Evolutionary conservation across 768 basidiomycete species (phyloP).

Genomic region (Chiua virens): DNA sequence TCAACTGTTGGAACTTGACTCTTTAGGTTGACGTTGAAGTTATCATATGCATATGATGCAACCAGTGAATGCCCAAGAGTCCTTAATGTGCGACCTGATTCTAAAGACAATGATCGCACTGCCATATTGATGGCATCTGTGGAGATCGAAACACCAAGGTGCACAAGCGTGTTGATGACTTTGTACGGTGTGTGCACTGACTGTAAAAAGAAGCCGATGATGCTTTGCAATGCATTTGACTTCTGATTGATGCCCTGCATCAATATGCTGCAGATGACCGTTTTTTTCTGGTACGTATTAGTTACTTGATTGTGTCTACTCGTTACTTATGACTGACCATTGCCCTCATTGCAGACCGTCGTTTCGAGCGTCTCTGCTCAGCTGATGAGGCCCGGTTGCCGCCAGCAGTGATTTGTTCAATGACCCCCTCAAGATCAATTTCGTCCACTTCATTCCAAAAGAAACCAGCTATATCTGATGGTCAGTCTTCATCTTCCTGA

Average conservation of each 20-base stretch:
- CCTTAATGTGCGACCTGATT: background rate
- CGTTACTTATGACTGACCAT: too few relatives aligned
- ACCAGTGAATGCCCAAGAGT: background rate
- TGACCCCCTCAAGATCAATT: too few relatives aligned
- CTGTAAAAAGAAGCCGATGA: background rate
- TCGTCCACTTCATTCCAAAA: too few relatives aligned
- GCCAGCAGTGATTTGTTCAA: too few relatives aligned
- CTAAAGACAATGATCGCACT: background rate
- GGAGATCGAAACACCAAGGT: background rate
- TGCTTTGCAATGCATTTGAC: background rate
- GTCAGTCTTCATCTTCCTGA: too few relatives aligned
- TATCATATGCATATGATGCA: slow-evolving; percentile 1
- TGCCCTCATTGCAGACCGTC: too few relatives aligned
- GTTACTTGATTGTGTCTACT: too few relatives aligned
- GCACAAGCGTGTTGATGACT: background rate
- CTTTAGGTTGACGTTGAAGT: slow-evolving; percentile 1
- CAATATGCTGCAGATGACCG: background rate
- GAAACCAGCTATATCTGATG: too few relatives aligned
- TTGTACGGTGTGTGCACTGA: background rate
- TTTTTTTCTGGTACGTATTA: background rate
- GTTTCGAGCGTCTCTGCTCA: too few relatives aligned
- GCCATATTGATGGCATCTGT: background rate
- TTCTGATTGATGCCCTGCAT: background rate
- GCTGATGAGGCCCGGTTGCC: too few relatives aligned
- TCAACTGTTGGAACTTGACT: background rate